phyloP scores from a whole-genome alignment of 371 early-diverging fungal species.

The Mucor racemosus region DNA sequence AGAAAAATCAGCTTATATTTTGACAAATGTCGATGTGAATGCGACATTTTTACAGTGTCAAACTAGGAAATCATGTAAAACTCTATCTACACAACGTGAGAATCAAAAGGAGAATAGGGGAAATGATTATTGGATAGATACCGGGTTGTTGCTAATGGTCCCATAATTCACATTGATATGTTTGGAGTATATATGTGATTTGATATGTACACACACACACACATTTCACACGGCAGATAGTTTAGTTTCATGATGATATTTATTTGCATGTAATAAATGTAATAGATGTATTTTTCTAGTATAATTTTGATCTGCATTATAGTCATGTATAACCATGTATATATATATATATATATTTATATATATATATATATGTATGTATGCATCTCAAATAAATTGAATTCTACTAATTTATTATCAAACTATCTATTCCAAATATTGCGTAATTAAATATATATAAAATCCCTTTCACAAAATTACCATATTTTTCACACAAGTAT shows the following conservation, averaged over 20 bases:
- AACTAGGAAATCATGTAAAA: neutral
- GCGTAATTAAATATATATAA: neutral
- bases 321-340: too few relatives aligned
- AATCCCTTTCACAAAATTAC: neutral
- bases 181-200: neutral
- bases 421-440: neutral
- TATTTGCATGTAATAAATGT: too few relatives aligned
- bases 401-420: too few relatives aligned
- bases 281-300: too few relatives aligned
- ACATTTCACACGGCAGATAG: neutral
- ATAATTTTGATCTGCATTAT: too few relatives aligned
- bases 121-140: neutral
- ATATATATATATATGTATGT: too few relatives aligned
- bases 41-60: neutral
- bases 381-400: too few relatives aligned
- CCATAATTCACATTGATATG: slow-evolving; percentile 2
- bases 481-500: neutral
- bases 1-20: neutral
- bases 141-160: neutral
- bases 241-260: neutral
- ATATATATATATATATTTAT: too few relatives aligned
- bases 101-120: neutral
- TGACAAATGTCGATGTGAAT: neutral
- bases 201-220: too few relatives aligned
- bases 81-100: neutral